A percentile compares a stretch with the other conserved stretches of the same genome.
phyloP scores from a whole-genome alignment of 768 basidiomycete genomes.

The Russula dissimulans region DNA sequence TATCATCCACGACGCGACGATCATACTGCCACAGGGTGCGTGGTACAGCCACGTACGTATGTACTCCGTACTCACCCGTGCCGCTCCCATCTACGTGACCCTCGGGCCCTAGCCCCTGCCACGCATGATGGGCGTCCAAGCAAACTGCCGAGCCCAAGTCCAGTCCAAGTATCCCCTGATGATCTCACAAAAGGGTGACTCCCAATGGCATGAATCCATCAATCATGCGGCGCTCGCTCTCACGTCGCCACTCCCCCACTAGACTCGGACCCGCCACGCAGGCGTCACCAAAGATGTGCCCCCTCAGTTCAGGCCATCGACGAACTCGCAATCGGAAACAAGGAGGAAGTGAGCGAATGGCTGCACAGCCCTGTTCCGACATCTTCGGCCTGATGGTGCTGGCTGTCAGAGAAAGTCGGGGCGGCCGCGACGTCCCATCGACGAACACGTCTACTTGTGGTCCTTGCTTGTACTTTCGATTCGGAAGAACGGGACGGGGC shows the following conservation, averaged over 20 bases:
- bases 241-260: background rate
- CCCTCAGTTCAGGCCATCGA: too few relatives aligned
- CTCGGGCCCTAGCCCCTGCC: background rate
- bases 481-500: background rate
- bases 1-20: too few relatives aligned
- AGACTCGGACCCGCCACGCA: background rate
- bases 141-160: background rate
- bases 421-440: background rate
- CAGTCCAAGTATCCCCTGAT: background rate
- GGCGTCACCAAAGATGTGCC: too few relatives aligned
- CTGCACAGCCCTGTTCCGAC: background rate
- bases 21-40: background rate
- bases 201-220: background rate
- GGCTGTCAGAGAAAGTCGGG: background rate
- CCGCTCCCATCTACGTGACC: background rate
- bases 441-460: too few relatives aligned
- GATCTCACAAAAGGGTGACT: background rate
- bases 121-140: background rate
- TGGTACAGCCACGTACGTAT: background rate
- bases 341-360: too few relatives aligned
- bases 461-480: too few relatives aligned
- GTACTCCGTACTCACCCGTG: background rate
- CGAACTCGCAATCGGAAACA: too few relatives aligned
- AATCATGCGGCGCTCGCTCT: slow-evolving; percentile 3
- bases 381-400: background rate